Evolutionary conservation across 2,329 filamentous ascomycete species (phyloP).

Genomic region (Hysterium pulicare): DNA sequence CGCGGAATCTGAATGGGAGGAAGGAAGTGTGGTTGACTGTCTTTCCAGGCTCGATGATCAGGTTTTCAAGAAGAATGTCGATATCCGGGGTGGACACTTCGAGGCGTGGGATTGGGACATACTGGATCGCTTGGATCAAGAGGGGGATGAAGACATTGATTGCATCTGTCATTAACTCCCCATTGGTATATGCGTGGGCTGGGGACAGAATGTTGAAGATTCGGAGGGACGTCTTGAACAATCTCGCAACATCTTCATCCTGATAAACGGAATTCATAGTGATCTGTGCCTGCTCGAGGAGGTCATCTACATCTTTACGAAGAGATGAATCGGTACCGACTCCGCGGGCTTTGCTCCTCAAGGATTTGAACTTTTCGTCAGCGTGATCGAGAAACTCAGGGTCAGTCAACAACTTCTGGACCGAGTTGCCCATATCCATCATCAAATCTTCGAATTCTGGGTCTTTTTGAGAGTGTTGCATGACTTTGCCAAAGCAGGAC

Average conservation of each 20-base stretch:
- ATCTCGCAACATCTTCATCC: slow-evolving; percentile 68
- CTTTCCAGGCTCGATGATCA: slow-evolving; percentile 82
- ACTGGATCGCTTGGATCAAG: slow-evolving; percentile 73
- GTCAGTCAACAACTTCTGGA: slow-evolving; percentile 80
- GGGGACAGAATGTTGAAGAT: slow-evolving; percentile 70
- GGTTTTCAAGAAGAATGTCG: slow-evolving; percentile 83
- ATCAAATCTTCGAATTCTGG: slow-evolving; percentile 79
- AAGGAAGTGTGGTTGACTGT: slow-evolving; percentile 86
- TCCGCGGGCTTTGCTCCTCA: slow-evolving; percentile 54
- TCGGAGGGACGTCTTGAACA: slow-evolving; percentile 64
- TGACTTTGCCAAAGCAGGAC: slow-evolving; percentile 63
- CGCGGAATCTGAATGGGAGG: slow-evolving; percentile 75
- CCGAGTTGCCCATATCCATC: slow-evolving; percentile 65
- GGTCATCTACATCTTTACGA: slow-evolving; percentile 66
- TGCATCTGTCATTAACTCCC: slow-evolving; percentile 69
- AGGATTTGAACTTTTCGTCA: slow-evolving; percentile 61
- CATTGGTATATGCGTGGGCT: slow-evolving; percentile 60
- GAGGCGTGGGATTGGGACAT: slow-evolving; percentile 84
- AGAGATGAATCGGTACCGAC: slow-evolving; percentile 65
- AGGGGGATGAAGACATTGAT: slow-evolving; percentile 79
- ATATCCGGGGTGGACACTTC: slow-evolving; percentile 80
- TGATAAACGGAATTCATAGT: slow-evolving; percentile 67
- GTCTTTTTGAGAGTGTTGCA: slow-evolving; percentile 72
- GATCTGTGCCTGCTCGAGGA: slow-evolving; percentile 65
- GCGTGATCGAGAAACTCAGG: slow-evolving; percentile 80